phyloP scores from a whole-genome alignment of 192 early-diverging fungal species.

The Podila horticola region DNA sequence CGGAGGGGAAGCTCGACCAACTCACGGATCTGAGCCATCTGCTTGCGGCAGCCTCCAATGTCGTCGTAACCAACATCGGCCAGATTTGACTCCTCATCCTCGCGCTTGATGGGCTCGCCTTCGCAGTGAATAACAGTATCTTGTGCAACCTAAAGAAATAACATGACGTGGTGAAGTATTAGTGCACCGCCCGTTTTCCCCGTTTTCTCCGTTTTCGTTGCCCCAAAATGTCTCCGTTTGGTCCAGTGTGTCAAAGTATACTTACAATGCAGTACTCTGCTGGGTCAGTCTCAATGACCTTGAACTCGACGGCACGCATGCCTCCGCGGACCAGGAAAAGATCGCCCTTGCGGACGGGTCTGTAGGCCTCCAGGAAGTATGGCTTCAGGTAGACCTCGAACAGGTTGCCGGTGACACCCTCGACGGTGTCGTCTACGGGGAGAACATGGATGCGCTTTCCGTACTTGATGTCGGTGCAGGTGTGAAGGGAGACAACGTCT shows the following conservation, averaged over 20 bases:
- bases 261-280: slow-evolving; percentile 86
- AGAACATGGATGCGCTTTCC: slow-evolving; percentile 87
- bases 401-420: slow-evolving; percentile 86
- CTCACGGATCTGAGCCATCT: slow-evolving; percentile 99
- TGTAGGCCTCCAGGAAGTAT: slow-evolving; percentile 88
- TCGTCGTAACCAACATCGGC: slow-evolving; percentile 98
- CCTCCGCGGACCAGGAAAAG: slow-evolving; percentile 79
- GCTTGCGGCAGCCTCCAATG: slow-evolving; percentile 97
- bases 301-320: slow-evolving; percentile 90
- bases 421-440: slow-evolving; percentile 88
- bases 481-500: slow-evolving; percentile 85
- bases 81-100: slow-evolving; percentile 94
- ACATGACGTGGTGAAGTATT: not conserved
- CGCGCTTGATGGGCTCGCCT: slow-evolving; percentile 96
- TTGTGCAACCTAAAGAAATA: slow-evolving; percentile 75
- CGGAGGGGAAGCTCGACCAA: slow-evolving; percentile 97
- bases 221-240: not conserved
- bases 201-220: not conserved
- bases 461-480: slow-evolving; percentile 87
- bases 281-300: slow-evolving; percentile 85
- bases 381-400: slow-evolving; percentile 91
- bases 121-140: slow-evolving; percentile 97
- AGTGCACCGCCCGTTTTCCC: too few species aligned
- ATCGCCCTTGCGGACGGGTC: slow-evolving; percentile 85
- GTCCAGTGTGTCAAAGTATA: not conserved